phyloP scores from a whole-genome alignment of 805 yeast species.

The Saturnispora zaruensis region DNA sequence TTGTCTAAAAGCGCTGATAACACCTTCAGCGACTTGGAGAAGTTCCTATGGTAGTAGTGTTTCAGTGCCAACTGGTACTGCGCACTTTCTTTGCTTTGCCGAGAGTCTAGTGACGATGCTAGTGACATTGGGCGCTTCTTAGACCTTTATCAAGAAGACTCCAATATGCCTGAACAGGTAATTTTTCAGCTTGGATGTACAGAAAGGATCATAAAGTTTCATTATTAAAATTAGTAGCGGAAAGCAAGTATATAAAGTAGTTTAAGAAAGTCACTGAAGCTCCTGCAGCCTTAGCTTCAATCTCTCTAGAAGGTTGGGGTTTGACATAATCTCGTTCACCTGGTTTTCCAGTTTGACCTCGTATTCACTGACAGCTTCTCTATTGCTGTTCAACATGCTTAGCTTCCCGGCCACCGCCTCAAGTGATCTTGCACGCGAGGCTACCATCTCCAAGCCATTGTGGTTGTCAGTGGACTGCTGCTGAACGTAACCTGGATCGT shows the following conservation, averaged over 20 bases:
- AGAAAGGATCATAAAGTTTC: neutral
- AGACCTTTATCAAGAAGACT: neutral
- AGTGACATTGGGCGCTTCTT: neutral
- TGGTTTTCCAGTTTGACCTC: neutral
- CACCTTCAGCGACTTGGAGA: slow-evolving; percentile 1
- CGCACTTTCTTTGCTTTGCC: neutral
- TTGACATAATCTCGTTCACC: neutral
- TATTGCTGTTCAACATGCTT: neutral
- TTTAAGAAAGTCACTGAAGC: neutral
- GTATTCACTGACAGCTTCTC: neutral
- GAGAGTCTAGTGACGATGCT: slow-evolving; percentile 2
- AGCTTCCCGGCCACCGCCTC: neutral
- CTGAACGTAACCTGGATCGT: slow-evolving; percentile 5
- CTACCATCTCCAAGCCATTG: neutral
- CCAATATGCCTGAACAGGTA: neutral
- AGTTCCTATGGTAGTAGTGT: slow-evolving; percentile 5
- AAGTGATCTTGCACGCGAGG: neutral
- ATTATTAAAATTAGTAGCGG: neutral
- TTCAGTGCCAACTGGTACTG: slow-evolving; percentile 3
- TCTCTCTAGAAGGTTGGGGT: neutral
- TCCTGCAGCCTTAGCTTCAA: neutral
- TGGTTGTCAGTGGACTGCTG: slow-evolving; percentile 2
- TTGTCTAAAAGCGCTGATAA: neutral
- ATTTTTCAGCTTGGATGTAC: neutral
- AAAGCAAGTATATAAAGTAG: neutral